These are phyloP conservation scores for Asterionellopsis glacialis DNA, from an alignment of 108 stramenopile species.

Conservation along the genomic window DNA sequence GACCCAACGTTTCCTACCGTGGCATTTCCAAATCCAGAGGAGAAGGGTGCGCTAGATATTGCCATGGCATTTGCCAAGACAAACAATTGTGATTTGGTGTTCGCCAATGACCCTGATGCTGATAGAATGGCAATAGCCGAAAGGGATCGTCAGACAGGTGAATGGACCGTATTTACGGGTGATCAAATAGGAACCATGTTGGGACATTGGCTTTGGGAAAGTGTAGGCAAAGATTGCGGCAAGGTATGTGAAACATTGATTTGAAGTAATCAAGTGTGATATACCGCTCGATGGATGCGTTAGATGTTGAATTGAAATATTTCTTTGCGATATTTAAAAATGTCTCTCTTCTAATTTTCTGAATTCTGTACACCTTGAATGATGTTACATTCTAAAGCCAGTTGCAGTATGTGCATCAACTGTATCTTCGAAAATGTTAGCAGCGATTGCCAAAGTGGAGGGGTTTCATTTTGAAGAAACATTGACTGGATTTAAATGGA, in stretches of 20 bases:
- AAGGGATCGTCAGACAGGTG: constrained; percentile 38
- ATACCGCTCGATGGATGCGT: too few relatives aligned
- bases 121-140: constrained; percentile 97
- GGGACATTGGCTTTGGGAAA: constrained; percentile 88
- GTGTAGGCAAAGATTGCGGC: constrained; percentile 53
- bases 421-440: constrained; percentile 92
- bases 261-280: too few relatives aligned
- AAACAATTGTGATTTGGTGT: constrained; percentile 66
- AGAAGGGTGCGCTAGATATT: constrained; percentile 89
- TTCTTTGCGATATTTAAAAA: neutral
- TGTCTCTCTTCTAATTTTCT: neutral
- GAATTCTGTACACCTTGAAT: neutral
- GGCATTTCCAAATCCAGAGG: constrained; percentile 96
- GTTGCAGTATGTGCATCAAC: constrained; percentile 92
- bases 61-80: constrained; percentile 73
- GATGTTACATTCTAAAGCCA: constrained; percentile 12
- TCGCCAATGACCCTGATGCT: constrained; percentile 99
- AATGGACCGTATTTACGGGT: constrained; percentile 91
- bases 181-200: constrained; percentile 94
- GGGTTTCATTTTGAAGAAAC: constrained; percentile 94
- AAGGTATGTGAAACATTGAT: constrained; percentile 27
- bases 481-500: constrained; percentile 97
- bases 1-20: constrained; percentile 94
- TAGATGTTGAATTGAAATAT: too few relatives aligned
- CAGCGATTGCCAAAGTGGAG: constrained; percentile 75